Conservation (phyloP, 805 yeast species). For the Yarrowia sp. region DNA sequence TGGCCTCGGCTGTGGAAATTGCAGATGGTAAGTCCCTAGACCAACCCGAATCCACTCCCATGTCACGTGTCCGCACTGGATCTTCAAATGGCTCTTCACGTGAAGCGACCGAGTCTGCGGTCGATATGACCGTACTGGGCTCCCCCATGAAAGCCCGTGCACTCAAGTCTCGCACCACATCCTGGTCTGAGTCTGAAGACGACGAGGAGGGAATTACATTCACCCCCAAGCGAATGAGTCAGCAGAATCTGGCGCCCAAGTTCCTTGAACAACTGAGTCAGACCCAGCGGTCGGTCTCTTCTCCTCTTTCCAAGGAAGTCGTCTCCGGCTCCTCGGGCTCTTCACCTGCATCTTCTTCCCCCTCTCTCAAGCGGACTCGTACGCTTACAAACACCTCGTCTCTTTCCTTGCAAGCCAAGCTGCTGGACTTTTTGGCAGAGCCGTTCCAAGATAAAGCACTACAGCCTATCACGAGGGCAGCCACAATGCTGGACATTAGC, state of each 20-base stretch:
- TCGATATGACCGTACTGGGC: not conserved
- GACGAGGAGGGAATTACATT: slow-evolving; percentile 20
- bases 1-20: not conserved
- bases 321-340: not conserved
- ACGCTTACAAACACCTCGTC: slow-evolving; percentile 7
- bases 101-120: not conserved
- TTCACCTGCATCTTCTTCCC: not conserved
- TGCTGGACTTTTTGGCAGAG: slow-evolving; percentile 35
- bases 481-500: slow-evolving; percentile 15
- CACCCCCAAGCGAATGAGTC: slow-evolving; percentile 15
- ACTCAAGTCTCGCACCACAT: not conserved
- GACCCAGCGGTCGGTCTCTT: not conserved
- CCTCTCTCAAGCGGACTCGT: not conserved
- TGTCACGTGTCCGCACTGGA: not conserved
- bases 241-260: slow-evolving; percentile 1
- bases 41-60: too few relatives aligned
- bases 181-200: slow-evolving; percentile 16
- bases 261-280: not conserved
- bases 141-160: not conserved
- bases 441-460: slow-evolving; percentile 34
- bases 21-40: not conserved
- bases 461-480: not conserved
- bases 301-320: not conserved
- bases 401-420: slow-evolving; percentile 28
- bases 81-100: not conserved